Evolutionary conservation across 2,329 filamentous ascomycete genomes (phyloP).

Genomic region (Fonsecaea erecta): DNA sequence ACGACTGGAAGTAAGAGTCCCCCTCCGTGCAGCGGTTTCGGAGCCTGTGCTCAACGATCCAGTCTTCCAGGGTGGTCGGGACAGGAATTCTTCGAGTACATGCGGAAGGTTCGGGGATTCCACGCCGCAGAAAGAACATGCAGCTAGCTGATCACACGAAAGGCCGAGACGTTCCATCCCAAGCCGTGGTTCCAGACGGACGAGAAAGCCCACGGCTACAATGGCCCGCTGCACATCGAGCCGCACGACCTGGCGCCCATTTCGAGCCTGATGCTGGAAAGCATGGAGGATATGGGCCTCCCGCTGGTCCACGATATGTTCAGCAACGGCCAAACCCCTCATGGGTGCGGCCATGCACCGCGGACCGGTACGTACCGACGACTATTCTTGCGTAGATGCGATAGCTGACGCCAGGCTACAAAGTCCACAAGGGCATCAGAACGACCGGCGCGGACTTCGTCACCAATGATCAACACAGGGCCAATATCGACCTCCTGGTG

Average conservation of each 20-base stretch:
- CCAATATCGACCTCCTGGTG: slow-evolving; percentile 56
- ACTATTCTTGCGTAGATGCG: background rate
- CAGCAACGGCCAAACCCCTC: slow-evolving; percentile 56
- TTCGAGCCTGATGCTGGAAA: slow-evolving; percentile 59
- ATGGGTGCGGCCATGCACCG: slow-evolving; percentile 61
- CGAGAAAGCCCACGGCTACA: slow-evolving; percentile 54
- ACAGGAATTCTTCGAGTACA: slow-evolving; percentile 62
- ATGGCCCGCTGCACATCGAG: slow-evolving; percentile 60
- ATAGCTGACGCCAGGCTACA: slow-evolving; percentile 6
- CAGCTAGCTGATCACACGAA: slow-evolving; percentile 42
- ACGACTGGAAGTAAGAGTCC: slow-evolving; percentile 60
- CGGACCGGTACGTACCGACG: slow-evolving; percentile 45
- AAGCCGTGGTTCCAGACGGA: slow-evolving; percentile 63
- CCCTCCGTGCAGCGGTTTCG: slow-evolving; percentile 40
- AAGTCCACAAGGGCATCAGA: slow-evolving; percentile 56
- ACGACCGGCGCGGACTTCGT: slow-evolving; percentile 61
- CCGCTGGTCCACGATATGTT: slow-evolving; percentile 65
- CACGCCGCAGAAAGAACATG: background rate
- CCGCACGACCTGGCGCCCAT: slow-evolving; percentile 65
- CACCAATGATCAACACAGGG: slow-evolving; percentile 48
- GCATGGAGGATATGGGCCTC: slow-evolving; percentile 60
- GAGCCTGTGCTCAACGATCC: slow-evolving; percentile 42
- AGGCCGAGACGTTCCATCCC: slow-evolving; percentile 62
- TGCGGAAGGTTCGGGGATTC: slow-evolving; percentile 58
- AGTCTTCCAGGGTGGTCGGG: slow-evolving; percentile 58